Evolutionary conservation across 164 flowering plant genomes (phyloP).

Genomic region (Cinnamomum chago): DNA sequence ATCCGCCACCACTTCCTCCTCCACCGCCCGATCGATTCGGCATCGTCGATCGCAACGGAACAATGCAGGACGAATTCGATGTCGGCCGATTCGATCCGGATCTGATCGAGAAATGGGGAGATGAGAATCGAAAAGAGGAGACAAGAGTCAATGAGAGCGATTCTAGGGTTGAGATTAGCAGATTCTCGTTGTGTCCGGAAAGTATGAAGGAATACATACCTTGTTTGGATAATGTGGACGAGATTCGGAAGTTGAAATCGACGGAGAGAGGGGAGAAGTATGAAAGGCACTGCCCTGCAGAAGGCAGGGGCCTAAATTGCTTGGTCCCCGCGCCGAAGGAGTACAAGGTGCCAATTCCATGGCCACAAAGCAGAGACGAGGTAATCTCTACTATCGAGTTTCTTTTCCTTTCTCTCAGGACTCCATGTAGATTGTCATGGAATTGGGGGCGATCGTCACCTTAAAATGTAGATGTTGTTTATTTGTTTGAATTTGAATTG

Average conservation of each 20-base stretch:
- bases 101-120: slow-evolving; percentile 49
- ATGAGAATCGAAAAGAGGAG: slow-evolving; percentile 29
- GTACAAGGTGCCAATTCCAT: slow-evolving; percentile 64
- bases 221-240: slow-evolving; percentile 68
- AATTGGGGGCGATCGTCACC: not conserved
- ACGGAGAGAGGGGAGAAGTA: slow-evolving; percentile 62
- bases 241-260: slow-evolving; percentile 44
- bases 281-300: slow-evolving; percentile 80
- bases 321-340: slow-evolving; percentile 77
- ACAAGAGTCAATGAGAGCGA: slow-evolving; percentile 5
- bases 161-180: slow-evolving; percentile 38
- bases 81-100: slow-evolving; percentile 75
- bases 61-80: slow-evolving; percentile 76
- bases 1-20: slow-evolving; percentile 25
- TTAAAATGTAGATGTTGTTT: too few species aligned
- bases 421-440: not conserved
- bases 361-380: slow-evolving; percentile 96
- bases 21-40: slow-evolving; percentile 58
- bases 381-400: slow-evolving; percentile 23
- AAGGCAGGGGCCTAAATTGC: slow-evolving; percentile 55
- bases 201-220: slow-evolving; percentile 74
- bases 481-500: not conserved
- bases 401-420: not conserved
- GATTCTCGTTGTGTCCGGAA: slow-evolving; percentile 44
- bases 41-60: slow-evolving; percentile 73